Evolutionary conservation across 352 stramenopile genomes (phyloP), one percentile per base, ranked within the genome.

Genomic region (Pythium dissimile): DNA sequence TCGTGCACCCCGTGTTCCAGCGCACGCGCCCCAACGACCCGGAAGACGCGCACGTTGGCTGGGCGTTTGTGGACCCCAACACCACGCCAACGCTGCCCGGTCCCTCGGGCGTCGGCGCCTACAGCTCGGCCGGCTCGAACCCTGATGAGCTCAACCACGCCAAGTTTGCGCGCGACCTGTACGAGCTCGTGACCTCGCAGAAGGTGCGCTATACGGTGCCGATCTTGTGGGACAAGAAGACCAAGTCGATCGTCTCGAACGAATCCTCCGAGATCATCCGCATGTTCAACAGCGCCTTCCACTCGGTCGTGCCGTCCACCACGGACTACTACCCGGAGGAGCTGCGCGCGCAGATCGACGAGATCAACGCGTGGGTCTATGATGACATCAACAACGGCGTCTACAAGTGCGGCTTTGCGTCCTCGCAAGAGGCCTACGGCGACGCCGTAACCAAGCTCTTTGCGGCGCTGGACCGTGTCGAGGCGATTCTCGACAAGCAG

Each of bases 191-290:
- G 61, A 86, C 71, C n/a, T 61, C 76, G 41, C 73, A 83, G 42
- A 86, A 89, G 69, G 86, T 80, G 52, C 82, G 80, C 67, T 92
- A 89, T 70, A 91, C 92, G 46, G 92, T 97, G 41, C 94, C 94
- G 13, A 77, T 98, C 38, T 50, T 98, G 30, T 90, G 96, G 69
- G 92, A 98, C 81, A 88, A 89, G 66, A 74, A 88, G 65, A 84
- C 76, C 59, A 82, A 92, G 53, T 88, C 75, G 23, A 98, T 98
- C 66, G 89, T 98, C 21, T 97, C 84, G 52, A 98, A 98, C 74
- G 94, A 98, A 65, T 97, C 85, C 41, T 80, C 84, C 46, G 90
- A 98, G 47, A 98, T 98, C 54, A 88, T 98, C 62, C 80, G 89
- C 59, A 95, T 98, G 69, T 81, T 98, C 24, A 91, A 91, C 69